Conservation (phyloP, 768 basidiomycete genomes). For the Suillus plorans region DNA sequence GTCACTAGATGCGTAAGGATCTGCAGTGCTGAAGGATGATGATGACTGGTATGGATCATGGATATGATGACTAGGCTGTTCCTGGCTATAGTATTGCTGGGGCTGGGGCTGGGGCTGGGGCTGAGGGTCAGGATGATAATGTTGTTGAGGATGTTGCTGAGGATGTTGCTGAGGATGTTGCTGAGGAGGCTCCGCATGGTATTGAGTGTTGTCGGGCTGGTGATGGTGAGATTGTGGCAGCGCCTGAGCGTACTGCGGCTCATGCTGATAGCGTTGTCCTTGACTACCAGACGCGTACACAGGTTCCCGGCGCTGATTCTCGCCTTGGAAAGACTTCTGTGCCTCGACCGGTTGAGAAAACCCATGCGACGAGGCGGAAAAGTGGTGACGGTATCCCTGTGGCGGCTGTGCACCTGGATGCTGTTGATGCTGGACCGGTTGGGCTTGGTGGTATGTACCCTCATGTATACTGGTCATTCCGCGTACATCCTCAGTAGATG, state of each 20-base stretch:
- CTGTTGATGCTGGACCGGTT: constrained; percentile 20
- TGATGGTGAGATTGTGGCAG: constrained; percentile 14
- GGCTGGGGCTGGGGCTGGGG: constrained; percentile 4
- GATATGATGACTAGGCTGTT: constrained; percentile 9
- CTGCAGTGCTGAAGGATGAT: not conserved
- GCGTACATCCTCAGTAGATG: constrained; percentile 5
- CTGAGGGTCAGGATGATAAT: not conserved
- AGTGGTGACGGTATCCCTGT: not conserved
- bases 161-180: constrained; percentile 18
- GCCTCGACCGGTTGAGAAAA: not conserved
- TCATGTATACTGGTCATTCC: not conserved
- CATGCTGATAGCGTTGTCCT: constrained; percentile 18
- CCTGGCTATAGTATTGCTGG: constrained; percentile 12
- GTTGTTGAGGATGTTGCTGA: constrained; percentile 16
- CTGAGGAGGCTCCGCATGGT: constrained; percentile 13
- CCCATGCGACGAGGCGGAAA: not conserved
- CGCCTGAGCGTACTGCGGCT: constrained; percentile 14
- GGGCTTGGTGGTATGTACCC: constrained; percentile 12
- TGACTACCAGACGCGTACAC: constrained; percentile 3
- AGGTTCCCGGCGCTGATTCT: not conserved
- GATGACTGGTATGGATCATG: constrained; percentile 7
- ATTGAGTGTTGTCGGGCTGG: constrained; percentile 13
- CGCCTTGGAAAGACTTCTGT: not conserved
- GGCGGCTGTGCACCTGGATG: constrained; percentile 25
- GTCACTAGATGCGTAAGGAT: constrained; percentile 6